Percentiles rank a stretch among this genome's conserved stretches.
Conservation (phyloP, 352 stramenopile genomes). For the Pythium apleroticum region DNA sequence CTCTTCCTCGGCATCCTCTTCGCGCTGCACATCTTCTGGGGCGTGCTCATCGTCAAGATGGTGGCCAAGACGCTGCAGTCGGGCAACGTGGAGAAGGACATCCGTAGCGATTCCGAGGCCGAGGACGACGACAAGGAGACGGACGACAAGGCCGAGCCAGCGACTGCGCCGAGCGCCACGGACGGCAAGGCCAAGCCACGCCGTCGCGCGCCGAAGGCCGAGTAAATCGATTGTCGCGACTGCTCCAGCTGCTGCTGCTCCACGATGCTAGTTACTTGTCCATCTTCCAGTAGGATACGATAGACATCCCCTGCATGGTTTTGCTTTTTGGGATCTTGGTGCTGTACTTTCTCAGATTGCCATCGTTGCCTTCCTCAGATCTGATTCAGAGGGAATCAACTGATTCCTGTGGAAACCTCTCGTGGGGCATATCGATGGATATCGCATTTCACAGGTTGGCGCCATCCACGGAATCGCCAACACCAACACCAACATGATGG, state of each 20-base stretch:
- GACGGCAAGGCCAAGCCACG: constrained; percentile 44
- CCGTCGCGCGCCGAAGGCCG: constrained; percentile 64
- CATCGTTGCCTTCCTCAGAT: not conserved
- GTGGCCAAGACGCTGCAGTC: constrained; percentile 55
- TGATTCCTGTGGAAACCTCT: constrained; percentile 10
- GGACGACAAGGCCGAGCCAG: constrained; percentile 21
- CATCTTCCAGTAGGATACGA: not conserved
- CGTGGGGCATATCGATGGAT: constrained; percentile 1
- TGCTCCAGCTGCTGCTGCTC: not conserved
- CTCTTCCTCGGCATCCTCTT: constrained; percentile 60
- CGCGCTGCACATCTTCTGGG: constrained; percentile 77
- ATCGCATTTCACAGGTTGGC: constrained; percentile 8
- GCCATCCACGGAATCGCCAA: constrained; percentile 11
- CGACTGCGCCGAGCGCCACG: constrained; percentile 20
- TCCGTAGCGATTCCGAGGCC: constrained; percentile 75
- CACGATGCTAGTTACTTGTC: not conserved
- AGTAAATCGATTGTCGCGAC: constrained; percentile 29
- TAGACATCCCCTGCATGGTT: not conserved
- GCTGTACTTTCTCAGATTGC: not conserved
- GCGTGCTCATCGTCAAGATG: constrained; percentile 76
- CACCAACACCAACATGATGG: constrained; percentile 17
- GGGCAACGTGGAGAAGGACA: constrained; percentile 80
- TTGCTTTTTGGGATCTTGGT: not conserved
- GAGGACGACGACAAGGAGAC: constrained; percentile 44
- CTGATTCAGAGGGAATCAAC: not conserved